These are phyloP conservation scores for Calendula officinalis DNA, from an alignment of 129 eudicot species.

Conservation along the genomic window DNA sequence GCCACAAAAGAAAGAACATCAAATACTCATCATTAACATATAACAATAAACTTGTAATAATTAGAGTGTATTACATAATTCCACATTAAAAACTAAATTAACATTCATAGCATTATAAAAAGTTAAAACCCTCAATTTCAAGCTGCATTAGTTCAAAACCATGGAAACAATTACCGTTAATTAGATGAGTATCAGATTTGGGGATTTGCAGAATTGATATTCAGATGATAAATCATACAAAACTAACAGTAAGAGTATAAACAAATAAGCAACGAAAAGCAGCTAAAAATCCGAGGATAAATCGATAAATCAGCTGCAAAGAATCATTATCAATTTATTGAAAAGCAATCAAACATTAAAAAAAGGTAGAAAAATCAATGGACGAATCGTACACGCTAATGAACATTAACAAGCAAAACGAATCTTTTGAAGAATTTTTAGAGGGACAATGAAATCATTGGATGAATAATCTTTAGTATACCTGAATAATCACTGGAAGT, in stretches of 20 bases:
- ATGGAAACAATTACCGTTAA: conserved; percentile 15
- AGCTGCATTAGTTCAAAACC: background rate
- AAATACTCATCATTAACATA: background rate
- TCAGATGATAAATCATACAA: conserved; percentile 9
- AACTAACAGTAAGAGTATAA: background rate
- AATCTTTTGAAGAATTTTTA: conserved; percentile 15
- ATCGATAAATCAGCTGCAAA: conserved; percentile 23
- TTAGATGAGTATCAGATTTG: conserved; percentile 15
- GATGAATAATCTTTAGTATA: background rate
- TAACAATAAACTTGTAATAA: background rate
- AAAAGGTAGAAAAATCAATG: conserved; percentile 3
- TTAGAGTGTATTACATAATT: no score
- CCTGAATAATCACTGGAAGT: conserved; percentile 18
- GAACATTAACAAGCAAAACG: conserved; percentile 28
- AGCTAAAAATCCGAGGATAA: conserved; percentile 20
- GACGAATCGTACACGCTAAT: conserved; percentile 34
- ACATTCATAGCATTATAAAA: background rate
- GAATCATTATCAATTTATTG: background rate
- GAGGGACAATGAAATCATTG: background rate
- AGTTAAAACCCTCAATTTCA: conserved; percentile 10
- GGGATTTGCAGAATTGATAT: conserved; percentile 1
- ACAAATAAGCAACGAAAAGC: conserved; percentile 12
- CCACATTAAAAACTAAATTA: background rate
- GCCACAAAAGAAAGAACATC: conserved; percentile 6
- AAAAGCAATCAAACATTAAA: background rate